Base-by-base conservation (phyloP, 2,329 filamentous ascomycete species). In the Clonostachys chloroleuca region DNA sequence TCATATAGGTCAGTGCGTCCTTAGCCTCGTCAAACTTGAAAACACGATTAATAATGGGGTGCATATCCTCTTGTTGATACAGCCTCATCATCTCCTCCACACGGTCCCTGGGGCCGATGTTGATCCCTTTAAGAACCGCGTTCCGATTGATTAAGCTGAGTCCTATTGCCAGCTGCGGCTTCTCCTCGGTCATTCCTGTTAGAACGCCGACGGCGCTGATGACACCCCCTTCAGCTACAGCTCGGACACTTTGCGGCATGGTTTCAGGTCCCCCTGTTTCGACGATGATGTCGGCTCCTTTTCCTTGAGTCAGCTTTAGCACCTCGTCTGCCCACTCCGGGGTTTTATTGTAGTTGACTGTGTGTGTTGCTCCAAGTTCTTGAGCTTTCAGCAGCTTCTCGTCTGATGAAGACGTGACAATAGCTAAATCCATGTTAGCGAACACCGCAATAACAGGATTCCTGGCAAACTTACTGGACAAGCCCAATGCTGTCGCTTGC, bases 31-130 rank as follows among this genome's bases (percentile, higher is more conserved):
- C 61, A 48, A 75, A 71, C n/a, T 40, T 50, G 49, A 74, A 74
- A 2, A 64, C 60, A 45, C 55, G 59, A 52, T 74, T 69, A 14
- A 75, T 56, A 1, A 73, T 65, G 2, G 70, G 69, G 37, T 54
- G 62, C 42, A 73, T 65, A 40, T 53, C 46, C 42, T 66, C 57
- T 18, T 56, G 52, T 46, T 67, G 61, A 47, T 69, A 69, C 34
- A 69, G 65, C n/a, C 34, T 42, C 35, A 68, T 50, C 70, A 76
- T 73, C 55, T 77, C 74, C 56, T 73, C 69, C 47, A 75, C 66
- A 43, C 64, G 59, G 40, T 65, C 61, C 39, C 53, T 48, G 13
- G 80, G 78, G 0, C 80, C 81, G 56, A 83, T 82, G 41, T 81
- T 54, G 6, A 83, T 74, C 0, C 81, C 63, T 49, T 68, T 68